These are phyloP conservation scores for Pseudogymnoascus sp. DNA, from an alignment of 2,329 filamentous ascomycete genomes.

Conservation along the genomic window DNA sequence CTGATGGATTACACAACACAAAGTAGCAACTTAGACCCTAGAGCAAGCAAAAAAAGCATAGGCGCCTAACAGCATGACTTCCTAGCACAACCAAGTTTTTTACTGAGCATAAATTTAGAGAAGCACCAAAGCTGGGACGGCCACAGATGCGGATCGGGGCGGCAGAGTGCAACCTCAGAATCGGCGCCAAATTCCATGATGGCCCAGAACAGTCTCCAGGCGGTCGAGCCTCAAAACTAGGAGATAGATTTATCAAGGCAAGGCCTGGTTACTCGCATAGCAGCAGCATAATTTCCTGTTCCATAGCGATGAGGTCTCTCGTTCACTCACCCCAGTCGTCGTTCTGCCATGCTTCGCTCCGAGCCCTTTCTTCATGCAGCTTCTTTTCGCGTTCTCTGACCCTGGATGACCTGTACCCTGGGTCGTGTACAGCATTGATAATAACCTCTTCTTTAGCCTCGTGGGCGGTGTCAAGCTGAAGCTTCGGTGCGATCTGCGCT, in stretches of 20 bases:
- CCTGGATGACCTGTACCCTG: background rate
- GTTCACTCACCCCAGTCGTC: background rate
- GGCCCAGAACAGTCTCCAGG: background rate
- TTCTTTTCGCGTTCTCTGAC: background rate
- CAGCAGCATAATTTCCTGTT: background rate
- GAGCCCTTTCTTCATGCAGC: background rate
- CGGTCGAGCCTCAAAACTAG: background rate
- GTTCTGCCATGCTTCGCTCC: background rate
- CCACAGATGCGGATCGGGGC: background rate
- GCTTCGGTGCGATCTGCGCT: background rate
- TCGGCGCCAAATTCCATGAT: background rate
- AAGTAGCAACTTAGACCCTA: background rate
- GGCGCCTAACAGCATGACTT: background rate
- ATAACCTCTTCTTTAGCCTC: background rate
- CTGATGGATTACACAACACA: background rate
- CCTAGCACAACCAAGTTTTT: background rate
- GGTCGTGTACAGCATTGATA: background rate
- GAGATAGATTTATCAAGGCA: background rate
- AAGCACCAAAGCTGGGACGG: background rate
- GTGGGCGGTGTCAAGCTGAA: background rate
- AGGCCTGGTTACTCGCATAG: background rate
- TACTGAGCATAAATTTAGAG: background rate
- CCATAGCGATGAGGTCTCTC: background rate
- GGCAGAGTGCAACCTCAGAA: background rate
- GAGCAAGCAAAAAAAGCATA: background rate